A percentile compares a stretch with the other conserved stretches of the same genome.
phyloP scores from a whole-genome alignment of 2,329 filamentous ascomycete genomes.

The Calonectria naviculata region DNA sequence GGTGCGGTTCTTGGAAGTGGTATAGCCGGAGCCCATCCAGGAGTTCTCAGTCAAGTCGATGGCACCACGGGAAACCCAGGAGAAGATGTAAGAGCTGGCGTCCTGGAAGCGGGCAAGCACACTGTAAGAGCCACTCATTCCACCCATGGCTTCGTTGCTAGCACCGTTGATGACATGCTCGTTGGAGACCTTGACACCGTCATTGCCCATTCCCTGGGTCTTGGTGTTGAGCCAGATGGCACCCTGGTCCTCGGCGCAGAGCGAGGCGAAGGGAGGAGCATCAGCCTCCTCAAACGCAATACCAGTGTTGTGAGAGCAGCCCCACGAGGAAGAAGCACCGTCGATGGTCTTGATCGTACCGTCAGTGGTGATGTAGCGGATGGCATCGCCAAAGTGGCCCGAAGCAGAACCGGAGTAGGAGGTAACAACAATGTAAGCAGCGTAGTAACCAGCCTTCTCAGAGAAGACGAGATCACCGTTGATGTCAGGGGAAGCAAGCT shows the following conservation, averaged over 20 bases:
- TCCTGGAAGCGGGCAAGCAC: constrained; percentile 64
- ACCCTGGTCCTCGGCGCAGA: constrained; percentile 72
- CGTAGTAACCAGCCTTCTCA: constrained; percentile 64
- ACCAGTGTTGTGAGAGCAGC: constrained; percentile 73
- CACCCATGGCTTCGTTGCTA: constrained; percentile 69
- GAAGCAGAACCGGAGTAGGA: constrained; percentile 63
- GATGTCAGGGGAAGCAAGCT: constrained; percentile 66
- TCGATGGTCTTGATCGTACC: constrained; percentile 62
- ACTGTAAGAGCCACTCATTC: constrained; percentile 72
- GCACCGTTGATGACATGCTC: constrained; percentile 71
- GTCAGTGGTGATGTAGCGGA: constrained; percentile 57
- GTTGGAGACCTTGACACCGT: constrained; percentile 70
- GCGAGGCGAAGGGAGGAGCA: constrained; percentile 65
- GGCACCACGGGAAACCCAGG: constrained; percentile 71
- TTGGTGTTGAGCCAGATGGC: constrained; percentile 73
- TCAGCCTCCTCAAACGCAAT: constrained; percentile 72
- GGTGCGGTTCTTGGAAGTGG: constrained; percentile 61
- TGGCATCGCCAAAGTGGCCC: constrained; percentile 69
- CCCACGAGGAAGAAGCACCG: constrained; percentile 67
- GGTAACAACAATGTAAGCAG: constrained; percentile 71
- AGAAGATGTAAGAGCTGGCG: constrained; percentile 66
- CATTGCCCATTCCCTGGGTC: constrained; percentile 63
- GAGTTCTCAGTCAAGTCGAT: constrained; percentile 63
- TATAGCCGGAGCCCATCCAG: constrained; percentile 70
- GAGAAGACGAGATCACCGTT: constrained; percentile 73